Base-by-base conservation (phyloP, 345 rosid genomes). In the Capsella bursapastoris region DNA sequence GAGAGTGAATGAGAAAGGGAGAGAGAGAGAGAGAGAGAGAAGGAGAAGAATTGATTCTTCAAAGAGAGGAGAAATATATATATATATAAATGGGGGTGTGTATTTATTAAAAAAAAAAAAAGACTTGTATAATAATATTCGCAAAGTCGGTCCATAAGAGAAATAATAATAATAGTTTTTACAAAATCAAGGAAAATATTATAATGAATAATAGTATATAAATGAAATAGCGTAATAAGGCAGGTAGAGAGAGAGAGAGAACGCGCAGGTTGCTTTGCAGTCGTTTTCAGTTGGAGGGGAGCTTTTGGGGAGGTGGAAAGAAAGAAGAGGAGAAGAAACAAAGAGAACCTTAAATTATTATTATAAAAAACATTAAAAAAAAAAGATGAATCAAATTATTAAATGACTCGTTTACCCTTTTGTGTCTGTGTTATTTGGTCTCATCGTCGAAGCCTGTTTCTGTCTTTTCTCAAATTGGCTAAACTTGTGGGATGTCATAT, bases 211-310 rank as follows among this genome's bases (percentile, higher is more conserved):
- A 43, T 22, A 47, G 4, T 5, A 45, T 5, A 45, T 14, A 47
- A 64, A 18, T 64, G 38, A 4, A 66, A 65, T 43, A 72, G 81
- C 73, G 78, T 72, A 78, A 78, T 52, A 77, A 77, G 75, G 61
- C 81, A 76, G 80, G 82, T 86, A 86, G 96, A 84, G 92, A 84
- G 92, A 84, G 25, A 22, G 25, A 22, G 25, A 22, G 25, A 22
- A 0, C 25, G 88, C 90, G 84, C 84, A 87, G 86, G 91, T 85
- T 90, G 91, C 89, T 88, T 72, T 78, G 89, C 96, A 82, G 94
- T 92, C 96, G 90, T 84, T 87, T 88, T 90, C 92, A 76, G 86
- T 80, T 77, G 65, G 78, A 77, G 79, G 76, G 65, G 78, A 77
- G 78, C 22, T 76, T 40, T 1, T 22, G 25, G 57, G 76, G 76